Evolutionary conservation across 2,329 filamentous ascomycete species (phyloP).

Genomic region (Aspergillus sp.): DNA sequence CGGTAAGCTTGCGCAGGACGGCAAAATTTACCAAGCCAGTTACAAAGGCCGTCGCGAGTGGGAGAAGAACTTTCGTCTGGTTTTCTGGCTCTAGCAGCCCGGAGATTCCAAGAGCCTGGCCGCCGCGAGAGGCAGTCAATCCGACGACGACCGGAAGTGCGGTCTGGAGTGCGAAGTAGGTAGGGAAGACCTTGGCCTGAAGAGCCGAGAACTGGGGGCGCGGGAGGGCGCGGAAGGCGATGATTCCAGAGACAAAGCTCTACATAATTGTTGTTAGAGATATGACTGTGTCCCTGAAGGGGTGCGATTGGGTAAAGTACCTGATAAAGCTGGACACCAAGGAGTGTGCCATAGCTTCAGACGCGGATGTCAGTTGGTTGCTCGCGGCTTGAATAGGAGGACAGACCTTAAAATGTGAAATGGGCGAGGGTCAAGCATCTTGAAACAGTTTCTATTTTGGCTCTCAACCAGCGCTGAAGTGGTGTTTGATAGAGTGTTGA

Average conservation of each 20-base stretch:
- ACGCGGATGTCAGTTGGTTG: background rate
- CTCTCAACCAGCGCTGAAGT: background rate
- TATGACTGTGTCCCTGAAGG: conserved; percentile 52
- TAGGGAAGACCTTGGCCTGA: conserved; percentile 73
- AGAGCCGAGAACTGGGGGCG: conserved; percentile 78
- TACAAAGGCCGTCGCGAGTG: conserved; percentile 69
- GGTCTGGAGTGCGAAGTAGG: conserved; percentile 86
- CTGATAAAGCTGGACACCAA: conserved; percentile 86
- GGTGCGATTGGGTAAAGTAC: conserved; percentile 43
- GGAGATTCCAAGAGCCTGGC: conserved; percentile 27
- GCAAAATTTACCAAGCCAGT: conserved; percentile 69
- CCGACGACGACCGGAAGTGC: conserved; percentile 70
- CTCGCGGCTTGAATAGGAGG: background rate
- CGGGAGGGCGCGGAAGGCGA: conserved; percentile 74
- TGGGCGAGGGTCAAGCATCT: conserved; percentile 35
- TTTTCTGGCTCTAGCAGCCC: conserved; percentile 54
- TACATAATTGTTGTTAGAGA: conserved; percentile 30
- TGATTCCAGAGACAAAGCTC: conserved; percentile 72
- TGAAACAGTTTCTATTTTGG: background rate
- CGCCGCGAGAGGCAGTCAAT: conserved; percentile 73
- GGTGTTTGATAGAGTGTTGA: background rate
- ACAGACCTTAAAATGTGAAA: conserved; percentile 34
- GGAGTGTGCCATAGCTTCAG: conserved; percentile 76
- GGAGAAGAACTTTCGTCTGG: conserved; percentile 64
- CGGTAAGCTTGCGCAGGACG: conserved; percentile 73